phyloP scores from a whole-genome alignment of 2,329 filamentous ascomycete species.

The Aspergillus sp. region DNA sequence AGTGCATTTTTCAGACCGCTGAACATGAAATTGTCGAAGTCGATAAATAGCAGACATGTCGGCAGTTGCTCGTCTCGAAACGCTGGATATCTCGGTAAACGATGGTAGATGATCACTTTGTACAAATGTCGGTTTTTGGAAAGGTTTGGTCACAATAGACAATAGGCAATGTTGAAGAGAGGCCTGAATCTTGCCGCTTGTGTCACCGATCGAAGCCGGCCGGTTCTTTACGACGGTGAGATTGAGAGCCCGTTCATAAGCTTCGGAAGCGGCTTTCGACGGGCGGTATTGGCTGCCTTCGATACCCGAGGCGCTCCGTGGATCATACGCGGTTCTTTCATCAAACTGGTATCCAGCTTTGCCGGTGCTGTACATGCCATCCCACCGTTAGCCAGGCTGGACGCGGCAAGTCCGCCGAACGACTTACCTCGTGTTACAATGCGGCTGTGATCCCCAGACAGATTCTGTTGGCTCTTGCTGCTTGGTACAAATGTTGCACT shows the following conservation, averaged over 20 bases:
- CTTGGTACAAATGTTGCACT: conserved; percentile 47
- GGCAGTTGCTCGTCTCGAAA: too few relatives aligned
- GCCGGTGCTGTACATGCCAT: conserved; percentile 59
- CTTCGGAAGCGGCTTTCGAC: conserved; percentile 34
- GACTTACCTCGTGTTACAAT: conserved; percentile 42
- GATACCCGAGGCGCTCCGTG: conserved; percentile 68
- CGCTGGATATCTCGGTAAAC: too few relatives aligned
- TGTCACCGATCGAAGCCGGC: too few relatives aligned
- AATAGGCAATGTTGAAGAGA: too few relatives aligned
- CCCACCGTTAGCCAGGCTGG: conserved; percentile 36
- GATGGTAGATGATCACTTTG: not conserved
- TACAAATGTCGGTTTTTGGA: too few relatives aligned
- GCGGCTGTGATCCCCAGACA: conserved; percentile 43
- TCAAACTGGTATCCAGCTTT: conserved; percentile 72
- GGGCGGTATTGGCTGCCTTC: conserved; percentile 33
- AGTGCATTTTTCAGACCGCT: too few relatives aligned
- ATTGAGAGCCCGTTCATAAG: conserved; percentile 34
- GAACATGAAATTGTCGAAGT: too few relatives aligned
- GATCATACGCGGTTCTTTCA: conserved; percentile 85
- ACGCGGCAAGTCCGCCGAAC: conserved; percentile 4
- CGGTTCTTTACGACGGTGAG: conserved; percentile 15
- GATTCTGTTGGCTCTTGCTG: conserved; percentile 36
- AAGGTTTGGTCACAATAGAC: too few relatives aligned
- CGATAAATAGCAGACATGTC: too few relatives aligned
- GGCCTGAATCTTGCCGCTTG: too few relatives aligned